Evolutionary conservation across 2,329 filamentous ascomycete species (phyloP).

Genomic region (Cladosporium sp.): DNA sequence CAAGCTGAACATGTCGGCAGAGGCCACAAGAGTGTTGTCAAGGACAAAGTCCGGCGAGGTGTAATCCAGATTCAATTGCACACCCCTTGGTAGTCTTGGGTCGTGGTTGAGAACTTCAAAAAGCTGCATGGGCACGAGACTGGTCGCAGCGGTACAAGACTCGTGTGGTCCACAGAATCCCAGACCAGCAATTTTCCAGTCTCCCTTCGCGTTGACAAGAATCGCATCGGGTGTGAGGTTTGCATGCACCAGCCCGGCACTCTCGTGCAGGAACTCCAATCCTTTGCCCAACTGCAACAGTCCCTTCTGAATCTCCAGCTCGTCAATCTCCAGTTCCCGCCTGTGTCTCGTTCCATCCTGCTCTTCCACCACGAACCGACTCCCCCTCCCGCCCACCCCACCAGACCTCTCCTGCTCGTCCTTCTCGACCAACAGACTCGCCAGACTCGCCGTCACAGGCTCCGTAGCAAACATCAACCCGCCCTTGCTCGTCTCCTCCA

Average conservation of each 20-base stretch:
- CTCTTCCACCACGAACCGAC: slow-evolving; percentile 78
- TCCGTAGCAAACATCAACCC: slow-evolving; percentile 96
- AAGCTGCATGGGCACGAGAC: slow-evolving; percentile 74
- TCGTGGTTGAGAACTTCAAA: slow-evolving; percentile 83
- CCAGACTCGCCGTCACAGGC: slow-evolving; percentile 81
- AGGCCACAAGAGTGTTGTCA: slow-evolving; percentile 78
- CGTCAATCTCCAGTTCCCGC: slow-evolving; percentile 88
- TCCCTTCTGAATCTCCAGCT: slow-evolving; percentile 96
- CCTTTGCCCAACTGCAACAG: slow-evolving; percentile 90
- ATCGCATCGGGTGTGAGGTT: slow-evolving; percentile 93
- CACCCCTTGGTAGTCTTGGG: slow-evolving; percentile 70
- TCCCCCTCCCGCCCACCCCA: slow-evolving; percentile 61
- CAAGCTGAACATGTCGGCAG: slow-evolving; percentile 90
- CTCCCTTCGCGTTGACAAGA: slow-evolving; percentile 92
- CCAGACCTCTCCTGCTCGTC: slow-evolving; percentile 75
- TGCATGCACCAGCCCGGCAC: slow-evolving; percentile 86
- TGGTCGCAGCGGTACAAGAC: slow-evolving; percentile 60
- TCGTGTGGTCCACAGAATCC: slow-evolving; percentile 82
- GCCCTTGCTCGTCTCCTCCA: slow-evolving; percentile 88
- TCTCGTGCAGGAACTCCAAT: slow-evolving; percentile 92
- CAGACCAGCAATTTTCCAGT: slow-evolving; percentile 98
- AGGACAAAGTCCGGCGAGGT: slow-evolving; percentile 92
- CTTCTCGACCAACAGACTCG: slow-evolving; percentile 78
- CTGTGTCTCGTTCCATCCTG: slow-evolving; percentile 65
- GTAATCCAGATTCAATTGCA: slow-evolving; percentile 90